These are phyloP conservation scores for Talaromyces marneffei DNA, from an alignment of 2,329 filamentous ascomycete genomes.

Conservation along the genomic window DNA sequence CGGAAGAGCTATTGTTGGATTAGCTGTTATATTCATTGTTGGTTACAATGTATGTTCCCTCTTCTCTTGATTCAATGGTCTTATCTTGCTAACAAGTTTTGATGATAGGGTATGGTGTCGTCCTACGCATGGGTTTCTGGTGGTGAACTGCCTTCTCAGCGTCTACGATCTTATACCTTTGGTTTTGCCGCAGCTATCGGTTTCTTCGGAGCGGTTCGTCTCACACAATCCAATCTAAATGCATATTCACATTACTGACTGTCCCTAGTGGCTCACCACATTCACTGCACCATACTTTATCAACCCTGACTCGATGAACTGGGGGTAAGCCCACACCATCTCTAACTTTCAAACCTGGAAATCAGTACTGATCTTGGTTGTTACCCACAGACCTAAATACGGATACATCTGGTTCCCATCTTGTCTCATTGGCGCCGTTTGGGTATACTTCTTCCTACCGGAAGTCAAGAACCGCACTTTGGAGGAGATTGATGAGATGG, in stretches of 20 bases:
- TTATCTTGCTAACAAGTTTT: conserved; percentile 17
- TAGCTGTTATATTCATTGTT: conserved; percentile 21
- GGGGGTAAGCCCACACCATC: conserved; percentile 39
- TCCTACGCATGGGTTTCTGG: conserved; percentile 55
- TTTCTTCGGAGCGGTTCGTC: conserved; percentile 45
- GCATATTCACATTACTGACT: neutral
- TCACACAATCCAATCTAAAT: neutral
- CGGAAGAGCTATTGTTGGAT: conserved; percentile 42
- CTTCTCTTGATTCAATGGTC: neutral
- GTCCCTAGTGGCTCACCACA: conserved; percentile 46
- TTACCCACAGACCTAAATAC: conserved; percentile 42
- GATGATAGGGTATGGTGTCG: conserved; percentile 35
- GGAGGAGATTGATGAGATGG: conserved; percentile 54
- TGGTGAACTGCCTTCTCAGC: conserved; percentile 53
- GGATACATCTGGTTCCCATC: conserved; percentile 50
- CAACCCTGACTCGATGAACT: conserved; percentile 49
- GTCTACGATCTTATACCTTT: conserved; percentile 53
- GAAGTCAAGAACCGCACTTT: conserved; percentile 51
- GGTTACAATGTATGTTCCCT: neutral
- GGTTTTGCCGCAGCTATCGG: conserved; percentile 50
- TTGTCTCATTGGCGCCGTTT: conserved; percentile 19
- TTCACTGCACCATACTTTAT: conserved; percentile 58
- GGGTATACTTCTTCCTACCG: conserved; percentile 47
- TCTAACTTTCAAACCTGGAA: neutral
- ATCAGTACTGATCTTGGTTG: neutral